These are phyloP conservation scores for Bjerkandera adusta DNA, from an alignment of 1,284 basidiomycete genomes.

Conservation along the genomic window DNA sequence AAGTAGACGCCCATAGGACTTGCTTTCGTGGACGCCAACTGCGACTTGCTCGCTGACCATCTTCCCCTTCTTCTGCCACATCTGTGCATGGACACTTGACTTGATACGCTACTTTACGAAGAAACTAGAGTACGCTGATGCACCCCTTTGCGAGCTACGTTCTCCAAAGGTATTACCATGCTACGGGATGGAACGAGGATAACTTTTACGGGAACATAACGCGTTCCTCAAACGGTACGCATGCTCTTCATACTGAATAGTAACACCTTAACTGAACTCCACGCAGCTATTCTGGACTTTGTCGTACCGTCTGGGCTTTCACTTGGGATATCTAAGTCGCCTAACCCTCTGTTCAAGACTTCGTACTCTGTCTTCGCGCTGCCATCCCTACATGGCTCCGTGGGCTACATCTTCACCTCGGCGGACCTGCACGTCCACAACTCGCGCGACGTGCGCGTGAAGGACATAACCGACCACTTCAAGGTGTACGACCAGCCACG, in stretches of 20 bases:
- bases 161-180: slow-evolving; percentile 84
- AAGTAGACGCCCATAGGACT: slow-evolving; percentile 14
- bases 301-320: slow-evolving; percentile 76
- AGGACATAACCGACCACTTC: slow-evolving; percentile 86
- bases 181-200: slow-evolving; percentile 96
- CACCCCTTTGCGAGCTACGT: slow-evolving; percentile 88
- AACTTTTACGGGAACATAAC: slow-evolving; percentile 92
- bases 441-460: slow-evolving; percentile 78
- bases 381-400: slow-evolving; percentile 87
- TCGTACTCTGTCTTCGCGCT: slow-evolving; percentile 91
- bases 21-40: no score
- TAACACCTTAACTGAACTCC: slow-evolving; percentile 9
- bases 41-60: no score
- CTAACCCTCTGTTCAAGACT: slow-evolving; percentile 87
- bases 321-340: slow-evolving; percentile 85
- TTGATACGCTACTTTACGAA: slow-evolving; percentile 2
- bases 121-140: slow-evolving; percentile 38
- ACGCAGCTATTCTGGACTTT: slow-evolving; percentile 81
- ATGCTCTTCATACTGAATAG: slow-evolving; percentile 19
- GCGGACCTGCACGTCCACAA: slow-evolving; percentile 73
- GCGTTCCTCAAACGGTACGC: slow-evolving; percentile 80
- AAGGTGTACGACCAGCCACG: slow-evolving; percentile 78
- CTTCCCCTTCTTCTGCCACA: not conserved
- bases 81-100: not conserved
- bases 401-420: slow-evolving; percentile 92